Base-by-base conservation (phyloP, 2,329 filamentous ascomycete genomes). In the Dryadomyces quercus-mongolicae region DNA sequence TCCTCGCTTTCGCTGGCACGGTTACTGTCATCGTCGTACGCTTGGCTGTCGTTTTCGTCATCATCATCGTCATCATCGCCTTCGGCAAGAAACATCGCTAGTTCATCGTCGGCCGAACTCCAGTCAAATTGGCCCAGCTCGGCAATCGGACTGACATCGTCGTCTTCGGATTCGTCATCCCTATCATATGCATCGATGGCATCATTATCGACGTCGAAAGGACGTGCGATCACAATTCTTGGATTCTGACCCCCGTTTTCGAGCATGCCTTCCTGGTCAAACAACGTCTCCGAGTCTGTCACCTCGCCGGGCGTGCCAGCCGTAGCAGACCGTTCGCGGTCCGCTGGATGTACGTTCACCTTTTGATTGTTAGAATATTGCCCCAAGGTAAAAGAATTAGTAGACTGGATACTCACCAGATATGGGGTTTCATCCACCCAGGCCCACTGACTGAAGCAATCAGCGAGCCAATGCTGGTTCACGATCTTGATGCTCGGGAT, bases 401-500 rank as follows among this genome's bases (percentile, higher is more conserved):
- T 40, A 38, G n/a, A 21, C n/a, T n/a, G 18, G 20, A 22, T 21
- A 36, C 55, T 36, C 45, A 64, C 67, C n/a, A 86, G 72, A 63
- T 92, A 95, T 0, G 85, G 84, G 2, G 75, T 75, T 66, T 96
- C 91, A 54, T 93, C 83, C 12, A 94, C 73, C 55, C 80, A 84
- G 58, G 79, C 75, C 93, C 93, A 98, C 66, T 86, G 85, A 25
- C 82, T 85, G 59, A 97, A 81, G 54, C 85, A 94, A 60, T 91
- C 86, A 36, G 84, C 77, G 34, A 98, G 81, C 93, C 93, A 98
- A 62, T 88, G 82, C 53, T 90, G 86, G 61, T 85, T 90, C 49
- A 98, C 93, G 56, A 98, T 95, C 66, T 90, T 91, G 68, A 97
- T 87, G 52, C 82, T 81, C 0, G 85, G 75, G 54, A 89, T 86